Base-by-base conservation (phyloP, 345 rosid genomes). In the Brassica carinata region DNA sequence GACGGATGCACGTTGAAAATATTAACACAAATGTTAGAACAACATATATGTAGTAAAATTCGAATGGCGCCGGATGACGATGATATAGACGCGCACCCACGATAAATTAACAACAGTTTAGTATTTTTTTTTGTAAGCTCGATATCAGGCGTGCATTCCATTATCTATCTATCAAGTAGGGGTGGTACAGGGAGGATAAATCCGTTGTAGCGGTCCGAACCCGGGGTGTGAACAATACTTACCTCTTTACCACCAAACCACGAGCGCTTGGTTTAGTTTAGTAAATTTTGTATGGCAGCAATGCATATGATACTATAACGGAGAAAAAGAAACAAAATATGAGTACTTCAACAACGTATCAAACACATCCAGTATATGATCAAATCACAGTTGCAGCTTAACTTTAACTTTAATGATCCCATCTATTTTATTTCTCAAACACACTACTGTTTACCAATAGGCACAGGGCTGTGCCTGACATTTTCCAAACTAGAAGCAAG, bases 291-390 rank as follows among this genome's bases (percentile, higher is more conserved):
- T 14, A 76, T 19, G 72, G 19, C 36, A 19, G 29, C 45, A 40
- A 36, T 38, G 38, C 23, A 40, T 18, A 64, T 11, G 71, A 34
- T 36, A 58, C 31, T 9, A 13, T 62, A 75, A 81, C 76, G 72
- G 63, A 34, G 34, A 73, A 64, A 74, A 40, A 9, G 1, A 40
- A 8, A 29, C 30, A 29, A 29, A 71, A 13, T 1, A 67, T 19
- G 85, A 72, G 66, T 75, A 33, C 43, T 11, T 69, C 65, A 67
- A 74, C 65, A 70, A 77, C 45, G 36, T 70, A 19, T 51, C 43
- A 26, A 72, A 74, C 34, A 77, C 17, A 13, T 15, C 15, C 6
- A 11, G 55, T 18, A 53, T 14, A n/a, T 53, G 5, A 14, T 53
- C 58, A 53, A 19, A 15, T 53, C 58, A 53, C 8, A 53, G 58